Percentiles rank a stretch among this genome's conserved stretches.
Evolutionary conservation across 116 monocot genomes (phyloP).

Genomic region (Thalassia testudinum): DNA sequence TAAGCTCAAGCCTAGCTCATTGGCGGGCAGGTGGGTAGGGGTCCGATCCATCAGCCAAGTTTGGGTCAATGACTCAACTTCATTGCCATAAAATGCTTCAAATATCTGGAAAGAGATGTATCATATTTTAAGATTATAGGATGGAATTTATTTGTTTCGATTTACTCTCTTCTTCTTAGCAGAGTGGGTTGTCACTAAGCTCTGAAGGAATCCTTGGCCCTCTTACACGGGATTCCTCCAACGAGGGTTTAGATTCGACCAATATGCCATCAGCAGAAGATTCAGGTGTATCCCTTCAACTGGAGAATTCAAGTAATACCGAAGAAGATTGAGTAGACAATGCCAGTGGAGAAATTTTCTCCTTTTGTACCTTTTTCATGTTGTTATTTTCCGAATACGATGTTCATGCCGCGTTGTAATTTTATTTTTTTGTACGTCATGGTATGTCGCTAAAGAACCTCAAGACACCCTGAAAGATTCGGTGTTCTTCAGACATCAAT

Average conservation of each 20-base stretch:
- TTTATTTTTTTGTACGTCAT: too few relatives aligned
- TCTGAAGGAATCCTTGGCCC: slow-evolving; percentile 79
- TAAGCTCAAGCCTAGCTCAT: too few relatives aligned
- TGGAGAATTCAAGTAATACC: too few relatives aligned
- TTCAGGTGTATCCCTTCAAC: too few relatives aligned
- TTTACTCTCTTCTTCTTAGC: slow-evolving; percentile 7
- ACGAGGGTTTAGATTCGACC: slow-evolving; percentile 34
- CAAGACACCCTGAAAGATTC: too few relatives aligned
- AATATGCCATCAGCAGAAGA: slow-evolving; percentile 37
- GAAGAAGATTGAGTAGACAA: slow-evolving; percentile 15
- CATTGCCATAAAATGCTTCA: not conserved
- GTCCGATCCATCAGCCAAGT: not conserved
- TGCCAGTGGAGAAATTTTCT: not conserved
- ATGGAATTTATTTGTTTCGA: not conserved
- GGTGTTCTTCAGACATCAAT: too few relatives aligned
- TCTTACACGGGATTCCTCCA: slow-evolving; percentile 34
- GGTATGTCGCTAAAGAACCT: too few relatives aligned
- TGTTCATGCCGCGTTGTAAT: too few relatives aligned
- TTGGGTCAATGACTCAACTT: not conserved
- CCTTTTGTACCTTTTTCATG: too few relatives aligned
- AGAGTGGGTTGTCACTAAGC: slow-evolving; percentile 84
- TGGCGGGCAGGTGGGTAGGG: too few relatives aligned
- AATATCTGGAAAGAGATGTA: not conserved
- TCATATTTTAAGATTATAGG: not conserved
- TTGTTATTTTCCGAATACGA: too few relatives aligned